Percentiles rank a stretch among this genome's conserved stretches.
Conservation (phyloP, 352 stramenopile genomes). For the Globisporangium ultimum region DNA sequence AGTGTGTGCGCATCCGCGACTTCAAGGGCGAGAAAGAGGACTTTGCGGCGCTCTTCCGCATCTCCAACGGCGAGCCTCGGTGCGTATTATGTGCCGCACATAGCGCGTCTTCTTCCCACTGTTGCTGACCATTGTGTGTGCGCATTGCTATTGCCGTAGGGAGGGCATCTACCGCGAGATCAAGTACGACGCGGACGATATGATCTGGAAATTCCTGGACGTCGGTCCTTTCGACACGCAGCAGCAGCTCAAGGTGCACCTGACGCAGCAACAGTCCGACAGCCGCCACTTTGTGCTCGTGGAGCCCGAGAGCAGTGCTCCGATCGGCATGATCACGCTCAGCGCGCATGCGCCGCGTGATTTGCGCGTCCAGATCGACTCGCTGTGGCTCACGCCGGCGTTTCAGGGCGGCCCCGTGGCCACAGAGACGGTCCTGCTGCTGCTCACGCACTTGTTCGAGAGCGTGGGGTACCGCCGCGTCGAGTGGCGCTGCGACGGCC, state of each 20-base stretch:
- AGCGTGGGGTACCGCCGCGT: slow-evolving; percentile 71
- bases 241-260: slow-evolving; percentile 22
- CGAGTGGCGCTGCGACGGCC: slow-evolving; percentile 84
- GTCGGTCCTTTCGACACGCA: slow-evolving; percentile 49
- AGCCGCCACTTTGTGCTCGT: slow-evolving; percentile 59
- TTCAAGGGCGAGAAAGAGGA: slow-evolving; percentile 27
- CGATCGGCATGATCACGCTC: slow-evolving; percentile 81
- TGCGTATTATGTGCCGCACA: slow-evolving; percentile 9
- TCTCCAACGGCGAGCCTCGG: slow-evolving; percentile 46
- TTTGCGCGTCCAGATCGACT: slow-evolving; percentile 73
- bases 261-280: not conserved
- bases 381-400: slow-evolving; percentile 77
- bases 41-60: slow-evolving; percentile 26
- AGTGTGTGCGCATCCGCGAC: slow-evolving; percentile 44
- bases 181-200: slow-evolving; percentile 66
- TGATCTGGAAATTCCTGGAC: slow-evolving; percentile 75
- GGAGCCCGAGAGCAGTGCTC: slow-evolving; percentile 38
- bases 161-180: slow-evolving; percentile 61
- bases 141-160: slow-evolving; percentile 9
- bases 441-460: slow-evolving; percentile 75
- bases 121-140: not conserved
- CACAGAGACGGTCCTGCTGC: slow-evolving; percentile 59
- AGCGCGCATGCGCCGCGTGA: slow-evolving; percentile 69
- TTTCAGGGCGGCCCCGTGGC: slow-evolving; percentile 60
- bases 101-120: not conserved